phyloP scores from a whole-genome alignment of 2,329 filamentous ascomycete species.

The Calonectria pauciramosa region DNA sequence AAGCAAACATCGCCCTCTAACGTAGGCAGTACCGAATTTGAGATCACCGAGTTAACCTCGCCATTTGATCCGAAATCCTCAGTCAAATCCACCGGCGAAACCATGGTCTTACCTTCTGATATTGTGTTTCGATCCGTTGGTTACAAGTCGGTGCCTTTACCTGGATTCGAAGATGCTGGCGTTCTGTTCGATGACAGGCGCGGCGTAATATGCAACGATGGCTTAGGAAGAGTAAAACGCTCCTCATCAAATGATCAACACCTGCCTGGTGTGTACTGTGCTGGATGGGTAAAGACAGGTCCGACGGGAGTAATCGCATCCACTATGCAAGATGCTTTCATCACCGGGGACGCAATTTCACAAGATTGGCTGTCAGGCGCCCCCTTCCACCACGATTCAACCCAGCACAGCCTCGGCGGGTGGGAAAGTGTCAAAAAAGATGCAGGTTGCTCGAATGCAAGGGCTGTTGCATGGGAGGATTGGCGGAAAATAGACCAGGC shows the following conservation, averaged over 20 bases:
- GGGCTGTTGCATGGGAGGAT: constrained; percentile 83
- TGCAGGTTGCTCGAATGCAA: constrained; percentile 65
- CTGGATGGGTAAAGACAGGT: constrained; percentile 96
- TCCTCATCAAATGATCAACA: constrained; percentile 52
- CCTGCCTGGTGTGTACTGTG: constrained; percentile 85
- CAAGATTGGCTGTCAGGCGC: constrained; percentile 75
- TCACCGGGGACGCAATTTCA: constrained; percentile 85
- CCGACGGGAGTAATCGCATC: constrained; percentile 96
- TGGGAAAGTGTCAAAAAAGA: constrained; percentile 83
- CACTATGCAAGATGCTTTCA: constrained; percentile 95
- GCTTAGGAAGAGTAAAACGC: constrained; percentile 76
- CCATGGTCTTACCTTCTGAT: constrained; percentile 70
- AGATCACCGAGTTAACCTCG: constrained; percentile 69
- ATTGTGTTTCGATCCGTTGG: constrained; percentile 95
- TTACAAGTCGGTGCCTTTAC: constrained; percentile 85
- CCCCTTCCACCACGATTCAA: constrained; percentile 53
- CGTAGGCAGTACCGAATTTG: constrained; percentile 78
- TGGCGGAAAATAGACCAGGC: constrained; percentile 87
- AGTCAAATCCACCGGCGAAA: constrained; percentile 63
- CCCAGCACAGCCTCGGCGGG: constrained; percentile 57
- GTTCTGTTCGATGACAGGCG: constrained; percentile 82
- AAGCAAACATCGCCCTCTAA: constrained; percentile 57
- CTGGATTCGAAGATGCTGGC: constrained; percentile 79
- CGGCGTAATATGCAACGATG: constrained; percentile 88
- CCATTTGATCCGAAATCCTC: constrained; percentile 66